Conservation (phyloP, 1,284 basidiomycete species). For the Papiliotrema laurentii region DNA sequence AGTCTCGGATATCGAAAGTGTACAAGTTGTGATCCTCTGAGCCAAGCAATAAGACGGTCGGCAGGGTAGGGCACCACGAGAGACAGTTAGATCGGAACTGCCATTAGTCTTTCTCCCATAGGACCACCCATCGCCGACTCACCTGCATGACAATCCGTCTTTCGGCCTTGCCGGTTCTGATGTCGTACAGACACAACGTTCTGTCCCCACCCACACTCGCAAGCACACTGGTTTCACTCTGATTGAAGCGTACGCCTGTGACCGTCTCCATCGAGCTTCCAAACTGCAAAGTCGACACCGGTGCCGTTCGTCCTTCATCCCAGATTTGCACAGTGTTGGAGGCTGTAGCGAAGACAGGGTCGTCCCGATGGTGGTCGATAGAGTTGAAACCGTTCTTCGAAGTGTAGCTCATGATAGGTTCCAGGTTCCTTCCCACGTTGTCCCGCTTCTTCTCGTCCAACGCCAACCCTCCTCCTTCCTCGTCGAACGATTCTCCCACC, state of each 20-base stretch:
- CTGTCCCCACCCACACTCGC: conserved; percentile 91
- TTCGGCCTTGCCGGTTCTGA: conserved; percentile 91
- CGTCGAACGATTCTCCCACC: conserved; percentile 42
- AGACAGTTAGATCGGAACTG: conserved; percentile 83
- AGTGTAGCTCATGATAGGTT: conserved; percentile 68
- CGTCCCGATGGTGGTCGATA: conserved; percentile 87
- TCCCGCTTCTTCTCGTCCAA: conserved; percentile 41
- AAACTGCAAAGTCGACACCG: conserved; percentile 76
- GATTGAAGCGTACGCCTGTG: conserved; percentile 84
- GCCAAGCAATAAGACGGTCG: conserved; percentile 83
- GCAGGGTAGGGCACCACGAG: conserved; percentile 93
- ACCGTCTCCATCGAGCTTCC: conserved; percentile 81
- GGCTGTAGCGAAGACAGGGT: conserved; percentile 87
- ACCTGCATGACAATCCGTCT: conserved; percentile 85
- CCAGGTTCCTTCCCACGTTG: conserved; percentile 34
- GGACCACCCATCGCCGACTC: conserved; percentile 29
- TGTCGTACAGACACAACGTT: conserved; percentile 93
- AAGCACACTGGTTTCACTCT: conserved; percentile 86
- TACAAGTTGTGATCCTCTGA: conserved; percentile 99
- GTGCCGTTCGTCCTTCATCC: conserved; percentile 86
- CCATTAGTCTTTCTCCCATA: conserved; percentile 3
- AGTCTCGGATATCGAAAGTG: conserved; percentile 91
- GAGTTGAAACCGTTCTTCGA: conserved; percentile 86
- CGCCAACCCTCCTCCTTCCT: conserved; percentile 42
- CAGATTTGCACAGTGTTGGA: conserved; percentile 92